Evolutionary conservation across 2,329 filamentous ascomycete genomes (phyloP), one percentile per base, ranked within the genome.

Genomic region (Emydomyces testavorans): DNA sequence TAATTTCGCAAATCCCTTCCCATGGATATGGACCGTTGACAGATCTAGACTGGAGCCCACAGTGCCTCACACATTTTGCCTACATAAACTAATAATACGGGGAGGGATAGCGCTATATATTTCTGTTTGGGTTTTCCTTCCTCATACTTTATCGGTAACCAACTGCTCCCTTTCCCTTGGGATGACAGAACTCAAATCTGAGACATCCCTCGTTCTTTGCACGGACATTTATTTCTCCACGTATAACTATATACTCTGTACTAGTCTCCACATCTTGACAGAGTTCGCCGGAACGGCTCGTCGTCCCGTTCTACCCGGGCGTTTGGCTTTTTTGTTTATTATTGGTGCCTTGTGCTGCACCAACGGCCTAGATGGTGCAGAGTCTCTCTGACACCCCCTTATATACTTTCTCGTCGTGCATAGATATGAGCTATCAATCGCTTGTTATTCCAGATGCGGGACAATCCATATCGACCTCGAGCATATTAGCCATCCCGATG

Each of bases 1-100:
- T 37, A 26, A 36, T 34, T 34, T 20, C 26, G 42, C 15, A 45
- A 37, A 37, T 29, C 31, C 23, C 34, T 34, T 20, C 23, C 24
- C 32, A 29, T 21, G n/a, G 15, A 29, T 21, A 45, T 45, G 31
- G 21, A 37, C 29, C 21, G 29, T 34, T 44, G 29, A 20, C 31
- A 11, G 34, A 45, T 45, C 42, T 45, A 37, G 42, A 29, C 42
- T 31, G 31, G n/a, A n/a, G n/a, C n/a, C n/a, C n/a, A n/a, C n/a
- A n/a, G n/a, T n/a, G n/a, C n/a, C n/a, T n/a, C n/a, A n/a, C n/a
- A n/a, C n/a, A n/a, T n/a, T n/a, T n/a, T n/a, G n/a, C n/a, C n/a
- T n/a, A n/a, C n/a, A n/a, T n/a, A n/a, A n/a, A n/a, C n/a, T n/a
- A n/a, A n/a, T n/a, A n/a, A n/a, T n/a, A n/a, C n/a, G n/a, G n/a